Conservation (phyloP, 805 yeast genomes). For the Lipomyces kockii region DNA sequence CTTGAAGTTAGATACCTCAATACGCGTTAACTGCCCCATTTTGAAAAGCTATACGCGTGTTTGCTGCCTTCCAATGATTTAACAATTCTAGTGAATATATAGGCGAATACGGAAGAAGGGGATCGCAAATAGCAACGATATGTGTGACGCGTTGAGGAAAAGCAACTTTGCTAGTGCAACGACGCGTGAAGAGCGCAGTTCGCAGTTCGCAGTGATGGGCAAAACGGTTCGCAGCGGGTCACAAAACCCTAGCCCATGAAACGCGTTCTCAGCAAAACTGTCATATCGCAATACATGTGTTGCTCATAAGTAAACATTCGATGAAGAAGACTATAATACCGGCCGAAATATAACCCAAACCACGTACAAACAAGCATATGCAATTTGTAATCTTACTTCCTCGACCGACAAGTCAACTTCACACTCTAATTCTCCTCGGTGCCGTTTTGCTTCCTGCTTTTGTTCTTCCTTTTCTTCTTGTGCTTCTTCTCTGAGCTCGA, state of each 20-base stretch:
- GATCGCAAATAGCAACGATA: neutral
- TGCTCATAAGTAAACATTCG: too few species aligned
- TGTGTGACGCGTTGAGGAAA: neutral
- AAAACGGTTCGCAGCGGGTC: neutral
- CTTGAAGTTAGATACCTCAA: constrained; percentile 86
- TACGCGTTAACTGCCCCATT: constrained; percentile 83
- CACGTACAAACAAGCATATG: too few species aligned
- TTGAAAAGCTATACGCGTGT: constrained; percentile 3
- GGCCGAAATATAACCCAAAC: too few species aligned
- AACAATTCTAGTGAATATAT: neutral
- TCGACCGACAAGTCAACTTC: too few species aligned
- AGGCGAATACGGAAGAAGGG: neutral
- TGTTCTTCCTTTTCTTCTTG: neutral
- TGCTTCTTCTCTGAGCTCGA: neutral
- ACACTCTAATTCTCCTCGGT: neutral
- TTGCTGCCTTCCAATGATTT: neutral
- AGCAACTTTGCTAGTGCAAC: neutral
- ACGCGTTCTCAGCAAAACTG: neutral
- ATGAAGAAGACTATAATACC: too few species aligned
- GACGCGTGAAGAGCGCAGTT: neutral
- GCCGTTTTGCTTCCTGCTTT: neutral
- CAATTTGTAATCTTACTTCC: too few species aligned
- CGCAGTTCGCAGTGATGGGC: neutral
- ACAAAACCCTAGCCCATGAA: neutral
- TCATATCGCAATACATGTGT: too few species aligned